Evolutionary conservation across 768 basidiomycete species (phyloP).

Genomic region (Lactarius pseudohatsudake): DNA sequence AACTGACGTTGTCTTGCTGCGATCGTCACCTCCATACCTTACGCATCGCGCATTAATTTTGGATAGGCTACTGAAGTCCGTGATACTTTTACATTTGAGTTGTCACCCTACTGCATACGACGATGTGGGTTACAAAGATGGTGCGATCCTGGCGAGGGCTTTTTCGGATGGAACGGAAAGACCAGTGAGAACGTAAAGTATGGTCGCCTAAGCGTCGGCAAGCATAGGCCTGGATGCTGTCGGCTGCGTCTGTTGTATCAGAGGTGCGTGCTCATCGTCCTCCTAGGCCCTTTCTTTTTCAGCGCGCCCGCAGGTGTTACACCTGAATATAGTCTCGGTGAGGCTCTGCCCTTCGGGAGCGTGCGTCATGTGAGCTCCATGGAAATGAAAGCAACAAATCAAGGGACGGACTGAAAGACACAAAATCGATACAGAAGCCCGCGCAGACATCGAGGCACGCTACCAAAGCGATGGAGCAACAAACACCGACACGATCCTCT

Average conservation of each 20-base stretch:
- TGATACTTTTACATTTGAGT: background rate
- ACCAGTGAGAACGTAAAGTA: background rate
- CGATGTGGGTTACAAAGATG: background rate
- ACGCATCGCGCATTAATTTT: background rate
- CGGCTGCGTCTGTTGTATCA: slow-evolving; percentile 21
- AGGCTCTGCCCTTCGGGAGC: slow-evolving; percentile 6
- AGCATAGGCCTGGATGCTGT: slow-evolving; percentile 14
- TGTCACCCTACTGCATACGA: background rate
- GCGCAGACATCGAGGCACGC: slow-evolving; percentile 23
- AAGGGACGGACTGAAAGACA: slow-evolving; percentile 15
- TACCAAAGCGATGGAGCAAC: slow-evolving; percentile 17
- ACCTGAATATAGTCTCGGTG: slow-evolving; percentile 18
- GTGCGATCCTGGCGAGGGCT: background rate
- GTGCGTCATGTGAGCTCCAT: background rate
- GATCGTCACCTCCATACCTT: background rate
- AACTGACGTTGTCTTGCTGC: too few species aligned
- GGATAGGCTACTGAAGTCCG: background rate
- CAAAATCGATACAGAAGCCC: slow-evolving; percentile 25
- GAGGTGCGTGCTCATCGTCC: slow-evolving; percentile 17
- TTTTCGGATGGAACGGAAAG: background rate
- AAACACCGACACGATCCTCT: slow-evolving; percentile 9
- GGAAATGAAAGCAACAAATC: background rate
- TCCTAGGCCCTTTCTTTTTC: background rate
- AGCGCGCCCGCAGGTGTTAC: slow-evolving; percentile 1
- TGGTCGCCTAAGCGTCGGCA: background rate